Evolutionary conservation across 2,329 filamentous ascomycete genomes (phyloP), one percentile per base, ranked within the genome.

Genomic region (Clarireedia paspali): DNA sequence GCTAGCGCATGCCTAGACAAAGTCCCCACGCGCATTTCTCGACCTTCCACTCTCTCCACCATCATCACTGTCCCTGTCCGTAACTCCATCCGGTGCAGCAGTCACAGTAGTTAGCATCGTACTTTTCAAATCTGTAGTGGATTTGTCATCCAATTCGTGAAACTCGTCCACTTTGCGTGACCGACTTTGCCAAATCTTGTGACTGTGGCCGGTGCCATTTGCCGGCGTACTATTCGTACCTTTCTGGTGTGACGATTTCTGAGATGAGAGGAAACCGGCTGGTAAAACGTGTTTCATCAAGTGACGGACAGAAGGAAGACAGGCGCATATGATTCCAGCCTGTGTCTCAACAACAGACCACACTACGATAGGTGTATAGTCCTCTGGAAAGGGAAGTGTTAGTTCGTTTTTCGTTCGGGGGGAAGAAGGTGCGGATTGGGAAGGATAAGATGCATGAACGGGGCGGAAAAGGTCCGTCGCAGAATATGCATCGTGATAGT

Each of bases 271-370:
- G 26, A 24, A 23, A 38, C 40, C 23, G 4, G 1, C 15, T 12
- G 40, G n/a, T 6, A 44, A 44, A 12, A 44, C 17, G 6, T 44
- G 40, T 42, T 14, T 49, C 38, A 26, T 9, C n/a, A 20, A 44
- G 26, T 46, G 52, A 36, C n/a, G 23, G 23, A 26, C 36, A 30
- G 23, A 55, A 46, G 38, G 46, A 46, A 4, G 59, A 57, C 57
- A 60, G 23, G 57, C 57, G 30, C 59, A 60, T 26, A 60, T 49
- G 42, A 60, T 56, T 50, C 46, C 57, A 6, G 57, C 42, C 12
- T 44, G 46, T 24, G 53, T 38, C 38, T 60, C 59, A 45, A 60
- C 47, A 20, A 45, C 50, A 17, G 56, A 54, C 57, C 59, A 59
- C 12, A 57, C 40, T 10, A 46, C 45, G n/a, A 59, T 17, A 14